A percentile compares a stretch with the other conserved stretches of the same genome.
Conservation (phyloP, 805 yeast genomes). For the Lipomyces japonicus region DNA sequence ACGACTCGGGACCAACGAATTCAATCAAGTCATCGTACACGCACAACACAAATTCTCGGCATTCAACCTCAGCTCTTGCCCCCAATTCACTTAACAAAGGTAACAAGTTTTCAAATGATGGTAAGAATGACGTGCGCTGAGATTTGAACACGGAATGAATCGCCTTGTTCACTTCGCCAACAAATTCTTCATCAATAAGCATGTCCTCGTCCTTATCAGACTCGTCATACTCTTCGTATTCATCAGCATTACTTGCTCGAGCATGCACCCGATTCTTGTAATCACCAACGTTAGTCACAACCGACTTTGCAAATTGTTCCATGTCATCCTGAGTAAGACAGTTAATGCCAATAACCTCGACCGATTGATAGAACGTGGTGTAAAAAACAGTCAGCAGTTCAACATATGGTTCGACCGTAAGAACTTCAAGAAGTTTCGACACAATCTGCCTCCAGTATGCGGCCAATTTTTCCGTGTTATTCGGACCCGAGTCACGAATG, state of each 20-base stretch:
- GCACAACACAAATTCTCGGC: slow-evolving; percentile 73
- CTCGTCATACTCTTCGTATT: slow-evolving; percentile 65
- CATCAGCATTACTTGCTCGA: slow-evolving; percentile 41
- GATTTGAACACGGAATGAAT: slow-evolving; percentile 67
- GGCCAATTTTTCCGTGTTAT: slow-evolving; percentile 53
- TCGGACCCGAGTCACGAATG: slow-evolving; percentile 37
- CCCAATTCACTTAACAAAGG: slow-evolving; percentile 62
- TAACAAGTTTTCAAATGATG: slow-evolving; percentile 59
- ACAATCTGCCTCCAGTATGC: slow-evolving; percentile 70
- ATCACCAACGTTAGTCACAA: slow-evolving; percentile 60
- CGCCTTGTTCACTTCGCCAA: slow-evolving; percentile 79
- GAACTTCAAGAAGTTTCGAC: slow-evolving; percentile 60
- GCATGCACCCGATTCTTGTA: slow-evolving; percentile 65
- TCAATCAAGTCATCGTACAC: slow-evolving; percentile 78
- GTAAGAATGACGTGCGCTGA: slow-evolving; percentile 54
- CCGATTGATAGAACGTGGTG: slow-evolving; percentile 61
- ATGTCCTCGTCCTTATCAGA: slow-evolving; percentile 78
- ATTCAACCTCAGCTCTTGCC: slow-evolving; percentile 61
- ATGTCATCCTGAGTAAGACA: slow-evolving; percentile 50
- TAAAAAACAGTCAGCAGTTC: slow-evolving; percentile 79
- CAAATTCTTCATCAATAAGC: slow-evolving; percentile 80
- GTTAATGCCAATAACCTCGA: slow-evolving; percentile 63
- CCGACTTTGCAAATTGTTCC: slow-evolving; percentile 53
- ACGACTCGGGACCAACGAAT: slow-evolving; percentile 66
- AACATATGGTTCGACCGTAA: slow-evolving; percentile 75